Percentiles rank a stretch among this genome's conserved stretches.
Conservation (phyloP, 2,329 filamentous ascomycete species). For the Aureobasidium namibiae region DNA sequence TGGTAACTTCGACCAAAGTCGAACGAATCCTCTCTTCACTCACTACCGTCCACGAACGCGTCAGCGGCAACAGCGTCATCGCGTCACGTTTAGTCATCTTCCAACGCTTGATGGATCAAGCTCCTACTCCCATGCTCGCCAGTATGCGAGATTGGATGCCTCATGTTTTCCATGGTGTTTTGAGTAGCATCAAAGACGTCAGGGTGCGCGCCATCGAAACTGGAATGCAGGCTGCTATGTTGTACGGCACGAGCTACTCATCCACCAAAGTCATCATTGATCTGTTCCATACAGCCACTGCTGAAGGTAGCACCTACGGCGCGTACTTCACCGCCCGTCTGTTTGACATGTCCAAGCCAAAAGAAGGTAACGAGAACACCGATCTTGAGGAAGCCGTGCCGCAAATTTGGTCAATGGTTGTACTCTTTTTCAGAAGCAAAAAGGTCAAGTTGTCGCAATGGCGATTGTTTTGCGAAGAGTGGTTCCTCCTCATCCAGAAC, state of each 20-base stretch:
- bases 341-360: slow-evolving; percentile 53
- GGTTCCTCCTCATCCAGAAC: slow-evolving; percentile 69
- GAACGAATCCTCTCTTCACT: slow-evolving; percentile 63
- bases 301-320: slow-evolving; percentile 55
- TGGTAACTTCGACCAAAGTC: slow-evolving; percentile 65
- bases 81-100: slow-evolving; percentile 73
- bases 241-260: slow-evolving; percentile 59
- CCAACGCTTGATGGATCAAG: slow-evolving; percentile 64
- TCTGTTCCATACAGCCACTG: slow-evolving; percentile 45
- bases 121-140: slow-evolving; percentile 59
- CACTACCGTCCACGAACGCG: slow-evolving; percentile 61
- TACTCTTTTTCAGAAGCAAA: slow-evolving; percentile 63
- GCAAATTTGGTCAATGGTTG: slow-evolving; percentile 78
- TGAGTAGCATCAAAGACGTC: slow-evolving; percentile 70
- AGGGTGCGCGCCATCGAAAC: slow-evolving; percentile 65
- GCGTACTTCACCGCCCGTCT: slow-evolving; percentile 62
- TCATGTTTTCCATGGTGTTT: slow-evolving; percentile 72
- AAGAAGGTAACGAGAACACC: slow-evolving; percentile 42
- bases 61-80: slow-evolving; percentile 73
- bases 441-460: slow-evolving; percentile 55
- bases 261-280: slow-evolving; percentile 60
- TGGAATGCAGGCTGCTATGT: slow-evolving; percentile 61
- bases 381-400: slow-evolving; percentile 52
- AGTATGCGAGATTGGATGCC: slow-evolving; percentile 70
- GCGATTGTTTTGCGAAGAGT: slow-evolving; percentile 59